Conservation (phyloP, 768 basidiomycete genomes). For the Lentinula lateritia region DNA sequence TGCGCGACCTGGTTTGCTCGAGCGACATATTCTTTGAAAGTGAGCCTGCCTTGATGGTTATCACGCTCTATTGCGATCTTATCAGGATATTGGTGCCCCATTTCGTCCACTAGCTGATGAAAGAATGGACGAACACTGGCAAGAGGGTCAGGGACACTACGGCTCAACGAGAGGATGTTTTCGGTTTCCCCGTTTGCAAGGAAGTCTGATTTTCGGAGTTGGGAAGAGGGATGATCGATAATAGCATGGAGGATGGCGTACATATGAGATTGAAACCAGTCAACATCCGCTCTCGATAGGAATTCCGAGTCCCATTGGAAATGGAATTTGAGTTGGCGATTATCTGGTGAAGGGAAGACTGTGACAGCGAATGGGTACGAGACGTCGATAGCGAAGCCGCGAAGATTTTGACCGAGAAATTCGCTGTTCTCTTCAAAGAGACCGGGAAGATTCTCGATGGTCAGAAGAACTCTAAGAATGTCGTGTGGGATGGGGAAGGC, state of each 20-base stretch:
- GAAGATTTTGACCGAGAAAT: not conserved
- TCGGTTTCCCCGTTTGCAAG: not conserved
- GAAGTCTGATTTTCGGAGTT: not conserved
- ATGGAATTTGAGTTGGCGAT: not conserved
- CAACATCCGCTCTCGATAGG: not conserved
- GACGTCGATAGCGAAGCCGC: not conserved
- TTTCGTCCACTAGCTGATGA: not conserved
- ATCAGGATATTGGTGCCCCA: not conserved
- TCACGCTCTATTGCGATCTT: not conserved
- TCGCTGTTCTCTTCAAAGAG: not conserved
- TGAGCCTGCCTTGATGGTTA: not conserved
- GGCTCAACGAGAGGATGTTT: not conserved
- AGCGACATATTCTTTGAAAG: slow-evolving; percentile 8
- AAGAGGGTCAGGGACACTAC: not conserved
- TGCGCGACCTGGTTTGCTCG: not conserved
- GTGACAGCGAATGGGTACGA: not conserved
- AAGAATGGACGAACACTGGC: not conserved
- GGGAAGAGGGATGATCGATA: not conserved
- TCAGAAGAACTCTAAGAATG: not conserved
- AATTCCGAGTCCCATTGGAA: not conserved
- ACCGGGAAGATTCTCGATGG: not conserved
- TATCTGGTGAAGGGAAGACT: not conserved
- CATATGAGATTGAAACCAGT: not conserved
- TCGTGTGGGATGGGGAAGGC: not conserved
- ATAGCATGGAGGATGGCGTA: not conserved